Conservation (phyloP, 1,284 basidiomycete species). For the Sanghuangporus sanghuang region DNA sequence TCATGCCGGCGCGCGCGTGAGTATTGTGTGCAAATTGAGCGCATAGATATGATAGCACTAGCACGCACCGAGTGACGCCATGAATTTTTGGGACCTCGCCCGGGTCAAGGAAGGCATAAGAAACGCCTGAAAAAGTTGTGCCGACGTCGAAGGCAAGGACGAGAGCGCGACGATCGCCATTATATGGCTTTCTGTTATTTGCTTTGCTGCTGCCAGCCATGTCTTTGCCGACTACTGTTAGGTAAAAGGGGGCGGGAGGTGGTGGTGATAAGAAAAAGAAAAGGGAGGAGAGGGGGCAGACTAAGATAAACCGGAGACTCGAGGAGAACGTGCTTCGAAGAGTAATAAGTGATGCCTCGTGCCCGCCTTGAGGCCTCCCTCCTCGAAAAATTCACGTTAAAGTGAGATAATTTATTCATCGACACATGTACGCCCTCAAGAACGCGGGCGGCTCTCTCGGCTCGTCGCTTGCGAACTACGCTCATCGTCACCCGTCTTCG, state of each 20-base stretch:
- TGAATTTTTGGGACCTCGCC: slow-evolving; percentile 69
- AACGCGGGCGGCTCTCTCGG: background rate
- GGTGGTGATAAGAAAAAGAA: slow-evolving; percentile 4
- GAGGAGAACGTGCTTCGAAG: background rate
- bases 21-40: background rate
- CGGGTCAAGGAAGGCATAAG: slow-evolving; percentile 71
- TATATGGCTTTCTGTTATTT: slow-evolving; percentile 66
- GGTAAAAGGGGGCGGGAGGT: background rate
- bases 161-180: slow-evolving; percentile 53
- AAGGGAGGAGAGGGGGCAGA: background rate
- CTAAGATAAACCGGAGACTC: background rate
- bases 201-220: slow-evolving; percentile 11
- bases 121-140: slow-evolving; percentile 71
- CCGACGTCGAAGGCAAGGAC: slow-evolving; percentile 73
- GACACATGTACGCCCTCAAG: slow-evolving; percentile 1
- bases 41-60: background rate
- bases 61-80: slow-evolving; percentile 58
- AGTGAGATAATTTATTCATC: background rate
- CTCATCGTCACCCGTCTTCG: background rate
- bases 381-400: background rate
- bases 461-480: slow-evolving; percentile 5
- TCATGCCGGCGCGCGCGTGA: slow-evolving; percentile 16
- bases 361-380: background rate
- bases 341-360: background rate
- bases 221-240: background rate